phyloP scores from a whole-genome alignment of 345 rosid species.

The Triadica sebifera region DNA sequence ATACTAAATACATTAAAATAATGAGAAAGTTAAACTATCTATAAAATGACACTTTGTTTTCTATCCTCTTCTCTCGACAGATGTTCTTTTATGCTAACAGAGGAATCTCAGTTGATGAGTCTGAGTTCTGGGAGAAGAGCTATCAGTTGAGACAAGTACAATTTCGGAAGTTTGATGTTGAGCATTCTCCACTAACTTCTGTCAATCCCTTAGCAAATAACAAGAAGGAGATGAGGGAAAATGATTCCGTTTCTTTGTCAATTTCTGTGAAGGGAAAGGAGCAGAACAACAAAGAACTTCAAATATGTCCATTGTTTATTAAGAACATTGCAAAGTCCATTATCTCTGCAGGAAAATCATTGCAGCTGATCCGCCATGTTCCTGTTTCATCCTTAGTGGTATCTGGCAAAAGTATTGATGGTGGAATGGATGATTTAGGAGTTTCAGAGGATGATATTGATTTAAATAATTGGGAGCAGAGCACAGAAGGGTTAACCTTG shows the following conservation, averaged over 20 bases:
- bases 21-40: background rate
- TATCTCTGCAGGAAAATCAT: constrained; percentile 95
- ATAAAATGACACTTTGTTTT: background rate
- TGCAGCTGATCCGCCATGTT: constrained; percentile 77
- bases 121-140: constrained; percentile 95
- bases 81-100: constrained; percentile 75
- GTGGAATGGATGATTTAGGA: constrained; percentile 32
- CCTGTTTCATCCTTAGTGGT: constrained; percentile 39
- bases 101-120: constrained; percentile 60
- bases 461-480: constrained; percentile 22
- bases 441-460: constrained; percentile 24
- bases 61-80: constrained; percentile 37
- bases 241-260: constrained; percentile 39
- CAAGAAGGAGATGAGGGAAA: constrained; percentile 46
- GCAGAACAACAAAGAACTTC: constrained; percentile 38
- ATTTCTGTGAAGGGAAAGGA: constrained; percentile 55
- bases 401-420: constrained; percentile 34
- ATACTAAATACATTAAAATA: background rate
- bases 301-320: constrained; percentile 68
- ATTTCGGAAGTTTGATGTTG: constrained; percentile 36
- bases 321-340: constrained; percentile 73
- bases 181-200: constrained; percentile 24
- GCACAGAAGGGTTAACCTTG: constrained; percentile 60
- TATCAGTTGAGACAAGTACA: constrained; percentile 54
- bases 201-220: constrained; percentile 28